Conservation (phyloP, 2,329 filamentous ascomycete genomes). For the Sporothrix variecibatus region DNA sequence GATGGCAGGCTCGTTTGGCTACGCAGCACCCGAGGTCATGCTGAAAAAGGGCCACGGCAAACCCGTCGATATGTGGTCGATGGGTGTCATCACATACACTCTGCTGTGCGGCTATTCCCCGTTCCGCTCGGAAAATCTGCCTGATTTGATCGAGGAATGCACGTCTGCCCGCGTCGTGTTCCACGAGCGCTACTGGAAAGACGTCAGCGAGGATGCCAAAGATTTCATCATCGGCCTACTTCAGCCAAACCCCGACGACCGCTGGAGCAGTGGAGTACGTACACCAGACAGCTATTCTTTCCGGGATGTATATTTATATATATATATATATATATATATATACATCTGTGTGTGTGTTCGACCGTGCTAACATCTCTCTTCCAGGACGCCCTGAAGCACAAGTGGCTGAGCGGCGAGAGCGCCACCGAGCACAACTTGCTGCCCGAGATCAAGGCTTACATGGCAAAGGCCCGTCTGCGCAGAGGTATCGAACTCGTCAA, state of each 20-base stretch:
- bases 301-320: not conserved
- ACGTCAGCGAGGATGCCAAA: conserved; percentile 93
- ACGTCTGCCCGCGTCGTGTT: conserved; percentile 81
- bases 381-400: conserved; percentile 75
- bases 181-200: conserved; percentile 98
- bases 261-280: conserved; percentile 74
- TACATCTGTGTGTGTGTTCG: not conserved
- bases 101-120: conserved; percentile 97
- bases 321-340: not conserved
- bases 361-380: conserved; percentile 7
- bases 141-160: conserved; percentile 94
- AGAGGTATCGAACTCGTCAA: conserved; percentile 96
- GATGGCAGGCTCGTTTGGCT: conserved; percentile 98
- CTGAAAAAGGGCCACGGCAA: conserved; percentile 96
- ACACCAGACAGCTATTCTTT: not conserved
- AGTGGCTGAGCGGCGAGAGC: conserved; percentile 87
- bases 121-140: conserved; percentile 91
- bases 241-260: conserved; percentile 73
- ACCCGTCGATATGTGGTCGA: conserved; percentile 98
- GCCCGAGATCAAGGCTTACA: conserved; percentile 93
- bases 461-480: conserved; percentile 85
- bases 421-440: conserved; percentile 96
- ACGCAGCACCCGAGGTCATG: conserved; percentile 98
- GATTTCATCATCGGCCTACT: conserved; percentile 85
- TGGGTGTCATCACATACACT: conserved; percentile 98